Conservation (phyloP, 176 grass and related monocot species). For the Bonia amplexicaulis region DNA sequence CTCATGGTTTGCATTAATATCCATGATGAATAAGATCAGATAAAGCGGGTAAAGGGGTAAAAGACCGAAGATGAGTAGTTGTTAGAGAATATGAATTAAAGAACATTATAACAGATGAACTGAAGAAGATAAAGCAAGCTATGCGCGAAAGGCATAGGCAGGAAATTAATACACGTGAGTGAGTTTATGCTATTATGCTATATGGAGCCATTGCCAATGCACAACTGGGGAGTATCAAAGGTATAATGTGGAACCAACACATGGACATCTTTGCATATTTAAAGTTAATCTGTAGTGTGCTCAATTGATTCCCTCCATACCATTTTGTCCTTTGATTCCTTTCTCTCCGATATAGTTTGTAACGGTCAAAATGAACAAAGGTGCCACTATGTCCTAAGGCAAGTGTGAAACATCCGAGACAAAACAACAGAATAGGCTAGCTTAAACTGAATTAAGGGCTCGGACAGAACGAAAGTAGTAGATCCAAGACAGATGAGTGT, state of each 20-base stretch:
- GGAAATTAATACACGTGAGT: background rate
- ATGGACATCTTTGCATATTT: background rate
- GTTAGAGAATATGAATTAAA: background rate
- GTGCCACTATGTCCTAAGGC: background rate
- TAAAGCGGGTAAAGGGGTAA: background rate
- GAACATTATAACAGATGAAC: background rate
- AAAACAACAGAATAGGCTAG: background rate
- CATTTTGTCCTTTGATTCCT: background rate
- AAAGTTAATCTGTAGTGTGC: background rate
- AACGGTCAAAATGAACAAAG: slow-evolving; percentile 1
- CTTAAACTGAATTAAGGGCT: background rate
- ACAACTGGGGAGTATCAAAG: background rate
- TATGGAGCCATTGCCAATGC: background rate
- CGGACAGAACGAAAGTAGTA: background rate
- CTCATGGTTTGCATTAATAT: background rate
- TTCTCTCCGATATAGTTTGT: background rate
- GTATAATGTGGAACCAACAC: background rate
- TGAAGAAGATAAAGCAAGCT: background rate
- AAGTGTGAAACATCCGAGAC: background rate
- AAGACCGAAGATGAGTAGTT: background rate
- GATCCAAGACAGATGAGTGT: background rate
- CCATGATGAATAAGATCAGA: background rate
- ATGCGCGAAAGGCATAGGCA: background rate
- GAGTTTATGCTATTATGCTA: background rate
- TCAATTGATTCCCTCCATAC: slow-evolving; percentile 3